phyloP scores from a whole-genome alignment of 2,329 filamentous ascomycete genomes.

The Phaeoacremonium minimum region DNA sequence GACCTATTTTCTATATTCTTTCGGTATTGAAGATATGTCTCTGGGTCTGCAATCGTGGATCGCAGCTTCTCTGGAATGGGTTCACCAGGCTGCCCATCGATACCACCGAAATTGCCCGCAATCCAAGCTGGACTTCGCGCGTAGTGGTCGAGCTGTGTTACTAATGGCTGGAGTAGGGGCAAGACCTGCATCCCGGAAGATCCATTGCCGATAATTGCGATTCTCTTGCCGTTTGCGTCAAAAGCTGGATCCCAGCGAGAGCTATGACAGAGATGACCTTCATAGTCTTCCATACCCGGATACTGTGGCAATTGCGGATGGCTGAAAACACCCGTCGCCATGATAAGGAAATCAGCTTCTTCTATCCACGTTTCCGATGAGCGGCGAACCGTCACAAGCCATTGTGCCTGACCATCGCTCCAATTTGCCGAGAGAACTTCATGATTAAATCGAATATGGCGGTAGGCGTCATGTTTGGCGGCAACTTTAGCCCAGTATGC shows the following conservation, averaged over 20 bases:
- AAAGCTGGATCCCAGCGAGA: constrained; percentile 4
- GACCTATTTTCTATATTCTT: constrained; percentile 52
- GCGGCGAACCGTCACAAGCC: constrained; percentile 44
- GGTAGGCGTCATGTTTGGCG: constrained; percentile 57
- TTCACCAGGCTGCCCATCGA: constrained; percentile 39
- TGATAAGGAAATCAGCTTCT: constrained; percentile 53
- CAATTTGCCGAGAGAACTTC: constrained; percentile 49
- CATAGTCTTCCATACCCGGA: constrained; percentile 18
- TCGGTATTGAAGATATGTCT: constrained; percentile 53
- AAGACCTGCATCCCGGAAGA: constrained; percentile 17
- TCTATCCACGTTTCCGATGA: constrained; percentile 32
- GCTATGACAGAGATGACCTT: constrained; percentile 5
- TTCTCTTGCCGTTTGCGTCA: constrained; percentile 1
- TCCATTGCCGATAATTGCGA: constrained; percentile 6
- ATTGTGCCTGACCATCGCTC: constrained; percentile 45
- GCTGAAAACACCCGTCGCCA: constrained; percentile 59
- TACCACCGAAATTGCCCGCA: constrained; percentile 50
- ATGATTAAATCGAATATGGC: constrained; percentile 47
- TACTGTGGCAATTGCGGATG: constrained; percentile 59
- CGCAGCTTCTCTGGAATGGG: constrained; percentile 44
- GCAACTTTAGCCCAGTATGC: constrained; percentile 59
- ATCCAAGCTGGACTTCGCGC: constrained; percentile 61
- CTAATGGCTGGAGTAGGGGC: constrained; percentile 19
- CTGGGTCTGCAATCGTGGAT: constrained; percentile 51
- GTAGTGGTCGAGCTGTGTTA: constrained; percentile 52